phyloP scores from a whole-genome alignment of 2,329 filamentous ascomycete species.

The Teratosphaeria zuluensis region DNA sequence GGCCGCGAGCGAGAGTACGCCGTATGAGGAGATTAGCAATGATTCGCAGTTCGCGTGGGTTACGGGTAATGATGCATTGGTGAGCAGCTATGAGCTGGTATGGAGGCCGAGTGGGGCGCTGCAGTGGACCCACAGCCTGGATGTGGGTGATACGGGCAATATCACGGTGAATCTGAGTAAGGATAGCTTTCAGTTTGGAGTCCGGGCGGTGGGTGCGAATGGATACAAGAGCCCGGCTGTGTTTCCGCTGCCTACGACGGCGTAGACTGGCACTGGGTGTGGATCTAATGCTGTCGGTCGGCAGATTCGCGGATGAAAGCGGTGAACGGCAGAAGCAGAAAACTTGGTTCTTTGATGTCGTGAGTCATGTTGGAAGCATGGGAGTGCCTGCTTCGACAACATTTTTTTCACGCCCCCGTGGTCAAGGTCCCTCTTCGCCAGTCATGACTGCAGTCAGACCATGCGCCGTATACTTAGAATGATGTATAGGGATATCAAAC shows the following conservation, averaged over 20 bases:
- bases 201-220: conserved; percentile 42
- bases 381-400: background rate
- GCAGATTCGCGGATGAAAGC: background rate
- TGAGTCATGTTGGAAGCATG: background rate
- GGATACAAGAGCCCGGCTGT: conserved; percentile 43
- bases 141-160: conserved; percentile 39
- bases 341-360: background rate
- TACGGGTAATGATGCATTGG: conserved; percentile 29
- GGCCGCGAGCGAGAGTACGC: conserved; percentile 14
- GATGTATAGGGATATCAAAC: background rate
- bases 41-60: conserved; percentile 43
- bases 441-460: too few species aligned
- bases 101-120: background rate
- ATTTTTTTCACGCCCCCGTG: background rate
- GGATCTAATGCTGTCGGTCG: background rate
- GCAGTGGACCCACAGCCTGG: conserved; percentile 18
- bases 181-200: conserved; percentile 41
- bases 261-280: background rate
- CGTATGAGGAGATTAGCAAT: conserved; percentile 28
- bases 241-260: conserved; percentile 30
- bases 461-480: background rate
- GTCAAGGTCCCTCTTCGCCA: too few species aligned
- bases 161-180: conserved; percentile 43
- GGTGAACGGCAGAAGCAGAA: background rate
- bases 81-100: conserved; percentile 36